Evolutionary conservation across 768 basidiomycete species (phyloP).

Genomic region (Russula virescens): DNA sequence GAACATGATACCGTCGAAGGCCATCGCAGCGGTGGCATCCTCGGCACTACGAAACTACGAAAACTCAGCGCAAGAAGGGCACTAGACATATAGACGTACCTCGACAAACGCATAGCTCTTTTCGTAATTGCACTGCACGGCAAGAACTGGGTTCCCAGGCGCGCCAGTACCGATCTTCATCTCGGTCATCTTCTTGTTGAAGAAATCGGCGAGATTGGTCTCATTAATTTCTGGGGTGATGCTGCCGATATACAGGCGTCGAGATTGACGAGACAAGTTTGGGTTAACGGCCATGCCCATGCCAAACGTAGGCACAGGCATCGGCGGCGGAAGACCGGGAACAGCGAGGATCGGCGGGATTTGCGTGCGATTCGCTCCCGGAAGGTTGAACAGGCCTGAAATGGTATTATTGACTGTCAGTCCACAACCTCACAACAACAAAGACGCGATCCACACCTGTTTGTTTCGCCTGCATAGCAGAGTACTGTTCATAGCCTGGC

Average conservation of each 20-base stretch:
- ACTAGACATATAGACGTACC: slow-evolving; percentile 41
- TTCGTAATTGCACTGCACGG: slow-evolving; percentile 95
- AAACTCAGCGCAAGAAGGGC: slow-evolving; percentile 1
- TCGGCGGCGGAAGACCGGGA: slow-evolving; percentile 74
- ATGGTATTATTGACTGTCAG: neutral
- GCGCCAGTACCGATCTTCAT: slow-evolving; percentile 80
- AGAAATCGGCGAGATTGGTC: slow-evolving; percentile 86
- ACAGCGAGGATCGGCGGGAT: slow-evolving; percentile 77
- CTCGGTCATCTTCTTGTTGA: slow-evolving; percentile 94
- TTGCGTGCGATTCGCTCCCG: slow-evolving; percentile 88
- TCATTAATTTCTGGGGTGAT: slow-evolving; percentile 94
- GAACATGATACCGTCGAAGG: slow-evolving; percentile 96
- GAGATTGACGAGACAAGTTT: slow-evolving; percentile 87
- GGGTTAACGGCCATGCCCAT: slow-evolving; percentile 85
- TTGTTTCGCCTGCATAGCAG: slow-evolving; percentile 96
- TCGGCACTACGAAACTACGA: slow-evolving; percentile 91
- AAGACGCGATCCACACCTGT: slow-evolving; percentile 53
- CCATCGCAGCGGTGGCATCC: slow-evolving; percentile 95
- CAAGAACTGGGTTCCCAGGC: slow-evolving; percentile 85
- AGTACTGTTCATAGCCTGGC: slow-evolving; percentile 91
- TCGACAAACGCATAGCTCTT: slow-evolving; percentile 99
- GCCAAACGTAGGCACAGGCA: slow-evolving; percentile 79
- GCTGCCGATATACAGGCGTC: slow-evolving; percentile 94
- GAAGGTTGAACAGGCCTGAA: slow-evolving; percentile 89
- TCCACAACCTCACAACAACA: no score